Percentiles rank a stretch among this genome's conserved stretches.
Conservation (phyloP, 1,284 basidiomycete species). For the Athelia psychrophila region DNA sequence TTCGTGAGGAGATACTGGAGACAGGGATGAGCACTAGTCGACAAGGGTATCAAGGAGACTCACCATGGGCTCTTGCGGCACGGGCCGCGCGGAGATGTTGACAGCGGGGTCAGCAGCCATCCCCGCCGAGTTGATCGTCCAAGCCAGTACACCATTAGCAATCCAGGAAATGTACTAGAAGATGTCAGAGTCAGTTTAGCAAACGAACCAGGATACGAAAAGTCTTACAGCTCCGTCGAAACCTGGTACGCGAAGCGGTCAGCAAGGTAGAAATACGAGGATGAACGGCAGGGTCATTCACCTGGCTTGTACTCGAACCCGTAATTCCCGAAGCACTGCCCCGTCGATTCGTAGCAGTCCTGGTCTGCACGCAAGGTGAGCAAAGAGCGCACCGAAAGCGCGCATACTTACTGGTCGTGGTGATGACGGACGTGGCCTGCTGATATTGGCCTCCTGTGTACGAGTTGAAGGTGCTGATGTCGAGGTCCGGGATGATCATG, state of each 20-base stretch:
- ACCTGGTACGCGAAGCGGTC: not conserved
- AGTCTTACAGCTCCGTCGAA: not conserved
- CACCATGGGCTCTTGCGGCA: conserved; percentile 66
- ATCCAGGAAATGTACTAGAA: conserved; percentile 60
- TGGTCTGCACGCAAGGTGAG: conserved; percentile 27
- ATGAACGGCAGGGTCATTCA: not conserved
- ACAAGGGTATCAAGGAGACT: conserved; percentile 20
- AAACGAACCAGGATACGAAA: not conserved
- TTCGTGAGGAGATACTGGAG: conserved; percentile 81
- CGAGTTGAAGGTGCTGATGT: conserved; percentile 42
- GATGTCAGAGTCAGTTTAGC: conserved; percentile 13
- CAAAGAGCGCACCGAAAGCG: not conserved
- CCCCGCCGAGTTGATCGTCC: conserved; percentile 55
- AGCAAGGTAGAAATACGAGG: not conserved
- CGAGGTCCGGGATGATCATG: conserved; percentile 42
- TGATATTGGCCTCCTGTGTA: conserved; percentile 55
- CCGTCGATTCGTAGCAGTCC: conserved; percentile 37
- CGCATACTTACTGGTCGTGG: conserved; percentile 19
- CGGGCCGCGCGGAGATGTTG: conserved; percentile 53
- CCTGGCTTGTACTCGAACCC: conserved; percentile 58
- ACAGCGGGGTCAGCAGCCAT: conserved; percentile 50
- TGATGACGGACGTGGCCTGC: conserved; percentile 41
- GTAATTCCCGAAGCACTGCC: conserved; percentile 49
- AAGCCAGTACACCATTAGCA: conserved; percentile 46
- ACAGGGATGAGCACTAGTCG: too few species aligned